Base-by-base conservation (phyloP, 768 basidiomycete species). In the Amyloporia xantha region DNA sequence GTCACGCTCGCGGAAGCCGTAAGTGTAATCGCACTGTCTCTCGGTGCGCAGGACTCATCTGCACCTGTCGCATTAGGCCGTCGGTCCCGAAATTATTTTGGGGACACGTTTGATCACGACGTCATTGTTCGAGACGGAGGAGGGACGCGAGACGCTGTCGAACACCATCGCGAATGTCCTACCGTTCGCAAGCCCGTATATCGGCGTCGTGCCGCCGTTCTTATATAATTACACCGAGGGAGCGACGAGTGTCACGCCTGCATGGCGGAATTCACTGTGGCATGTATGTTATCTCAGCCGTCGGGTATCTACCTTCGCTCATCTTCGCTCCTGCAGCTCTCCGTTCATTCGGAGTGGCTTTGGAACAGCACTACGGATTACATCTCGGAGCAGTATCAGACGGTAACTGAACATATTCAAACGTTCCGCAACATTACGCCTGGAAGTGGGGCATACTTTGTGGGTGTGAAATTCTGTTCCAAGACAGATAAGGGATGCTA, bases 381-480 rank as follows among this genome's bases (percentile, higher is more conserved):
- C 20, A 51, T 52, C 2, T 13, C 17, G 15, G n/a, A 27, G 10
- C 21, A 19, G 23, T 61, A 61, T 43, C 20, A 47, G 37, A 17
- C 28, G 21, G 53, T 59, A 9, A 36, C 25, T 23, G 39, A 51
- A 23, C 51, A 52, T 30, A 47, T 50, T 10, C 54, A 64, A 41
- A 12, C 37, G 24, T 59, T 60, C 56, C 49, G 58, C n/a, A 54
- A 55, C 26, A 38, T 64, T 37, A 50, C 61, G 12, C 58, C 63
- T 1, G 61, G 52, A 17, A 60, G 55, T 41, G 67, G 67, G 0
- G 63, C 67, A 10, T 68, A 68, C 51, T 59, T 65, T 33, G 64
- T 64, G 37, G 41, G 64, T 56, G 2, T 27, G 11, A 44, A n/a
- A 4, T 17, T 40, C 10, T 21, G n/a, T 21, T 21, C 11, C 17